Conservation (phyloP, 495 filamentous ascomycete genomes). For the Penicillium coprophilum region DNA sequence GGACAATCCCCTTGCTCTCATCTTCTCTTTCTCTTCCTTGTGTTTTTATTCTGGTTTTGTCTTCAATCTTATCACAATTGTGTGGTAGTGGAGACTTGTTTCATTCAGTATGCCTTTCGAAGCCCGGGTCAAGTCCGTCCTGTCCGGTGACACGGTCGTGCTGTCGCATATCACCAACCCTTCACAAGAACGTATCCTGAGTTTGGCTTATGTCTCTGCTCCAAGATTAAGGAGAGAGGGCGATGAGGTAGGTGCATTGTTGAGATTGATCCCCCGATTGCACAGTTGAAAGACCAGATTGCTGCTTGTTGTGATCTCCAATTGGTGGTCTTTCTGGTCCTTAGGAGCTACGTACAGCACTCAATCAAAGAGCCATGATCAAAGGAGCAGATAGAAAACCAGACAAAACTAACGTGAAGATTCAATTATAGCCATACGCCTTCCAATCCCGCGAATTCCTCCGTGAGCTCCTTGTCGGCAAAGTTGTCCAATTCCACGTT, state of each 20-base stretch:
- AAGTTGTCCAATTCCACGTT: constrained; percentile 77
- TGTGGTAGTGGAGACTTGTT: constrained; percentile 21
- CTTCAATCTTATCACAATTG: constrained; percentile 18
- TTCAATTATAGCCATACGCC: constrained; percentile 61
- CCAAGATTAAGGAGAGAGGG: constrained; percentile 84
- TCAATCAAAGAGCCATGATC: neutral
- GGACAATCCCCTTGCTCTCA: constrained; percentile 15
- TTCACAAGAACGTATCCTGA: constrained; percentile 75
- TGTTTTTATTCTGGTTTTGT: constrained; percentile 16
- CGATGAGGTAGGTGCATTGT: constrained; percentile 66
- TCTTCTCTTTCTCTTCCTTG: constrained; percentile 20
- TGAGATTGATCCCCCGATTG: constrained; percentile 5
- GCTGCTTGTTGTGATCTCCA: neutral
- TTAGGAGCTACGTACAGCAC: neutral
- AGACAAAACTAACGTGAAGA: constrained; percentile 2
- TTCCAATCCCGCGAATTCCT: constrained; percentile 94
- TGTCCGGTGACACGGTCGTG: constrained; percentile 89
- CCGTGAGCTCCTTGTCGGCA: constrained; percentile 78
- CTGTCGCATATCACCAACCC: constrained; percentile 74
- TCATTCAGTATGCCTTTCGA: constrained; percentile 47
- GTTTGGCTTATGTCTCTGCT: constrained; percentile 86
- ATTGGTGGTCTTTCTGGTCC: neutral
- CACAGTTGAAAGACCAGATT: neutral
- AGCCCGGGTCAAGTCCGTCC: constrained; percentile 88
- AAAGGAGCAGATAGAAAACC: neutral